Evolutionary conservation across 352 stramenopile genomes (phyloP).

Genomic region (Pythium folliculosum): DNA sequence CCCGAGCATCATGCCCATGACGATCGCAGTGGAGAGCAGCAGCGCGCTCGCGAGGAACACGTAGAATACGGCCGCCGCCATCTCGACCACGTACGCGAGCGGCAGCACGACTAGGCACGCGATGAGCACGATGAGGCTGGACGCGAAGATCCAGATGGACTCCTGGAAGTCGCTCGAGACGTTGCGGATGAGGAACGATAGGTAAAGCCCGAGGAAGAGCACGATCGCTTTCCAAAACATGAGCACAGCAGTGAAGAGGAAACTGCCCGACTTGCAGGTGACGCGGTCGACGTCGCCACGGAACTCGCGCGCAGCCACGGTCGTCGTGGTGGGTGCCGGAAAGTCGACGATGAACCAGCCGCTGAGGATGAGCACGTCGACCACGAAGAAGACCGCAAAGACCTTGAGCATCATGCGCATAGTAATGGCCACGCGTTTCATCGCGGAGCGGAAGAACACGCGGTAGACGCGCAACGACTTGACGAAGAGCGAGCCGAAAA

Average conservation of each 20-base stretch:
- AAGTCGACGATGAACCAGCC: constrained; percentile 32
- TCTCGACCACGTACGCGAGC: constrained; percentile 33
- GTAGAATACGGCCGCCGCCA: constrained; percentile 26
- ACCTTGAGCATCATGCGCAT: constrained; percentile 27
- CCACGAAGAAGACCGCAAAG: constrained; percentile 11
- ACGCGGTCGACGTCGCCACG: constrained; percentile 17
- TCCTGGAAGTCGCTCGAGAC: constrained; percentile 46
- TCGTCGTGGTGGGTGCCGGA: constrained; percentile 32
- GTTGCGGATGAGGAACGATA: constrained; percentile 26
- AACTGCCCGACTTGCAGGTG: constrained; percentile 25
- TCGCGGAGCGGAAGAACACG: constrained; percentile 27
- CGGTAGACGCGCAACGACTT: constrained; percentile 44
- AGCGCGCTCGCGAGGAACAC: constrained; percentile 24
- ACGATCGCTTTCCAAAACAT: constrained; percentile 40
- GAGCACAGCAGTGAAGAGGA: constrained; percentile 31
- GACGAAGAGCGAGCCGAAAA: constrained; percentile 34
- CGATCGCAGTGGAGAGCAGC: constrained; percentile 15
- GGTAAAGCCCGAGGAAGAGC: constrained; percentile 27
- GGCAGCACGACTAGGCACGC: constrained; percentile 28
- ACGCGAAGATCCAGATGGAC: constrained; percentile 39
- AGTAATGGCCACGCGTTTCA: constrained; percentile 26
- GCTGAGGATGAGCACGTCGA: constrained; percentile 33
- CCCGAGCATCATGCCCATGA: constrained; percentile 28
- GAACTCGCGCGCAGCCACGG: neutral
- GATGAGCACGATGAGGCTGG: constrained; percentile 27